phyloP scores from a whole-genome alignment of 169 alveolate species.

The Plasmodium coatneyi region DNA sequence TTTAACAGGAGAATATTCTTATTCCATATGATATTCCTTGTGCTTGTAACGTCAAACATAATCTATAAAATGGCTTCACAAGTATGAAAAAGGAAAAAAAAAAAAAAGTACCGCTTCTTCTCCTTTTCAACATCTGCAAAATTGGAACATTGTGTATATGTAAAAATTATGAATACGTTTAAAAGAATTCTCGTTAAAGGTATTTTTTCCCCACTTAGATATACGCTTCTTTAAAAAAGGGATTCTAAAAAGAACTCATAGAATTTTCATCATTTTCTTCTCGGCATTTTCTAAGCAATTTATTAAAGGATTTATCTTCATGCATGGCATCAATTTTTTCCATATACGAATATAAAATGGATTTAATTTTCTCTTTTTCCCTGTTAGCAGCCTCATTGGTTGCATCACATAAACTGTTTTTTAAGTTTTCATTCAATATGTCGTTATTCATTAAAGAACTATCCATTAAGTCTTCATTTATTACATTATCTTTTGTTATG shows the following conservation, averaged over 20 bases:
- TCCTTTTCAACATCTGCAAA: not conserved
- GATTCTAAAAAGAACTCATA: conserved; percentile 1
- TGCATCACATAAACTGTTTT: not conserved
- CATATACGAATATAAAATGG: conserved; percentile 26
- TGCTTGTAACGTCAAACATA: not conserved
- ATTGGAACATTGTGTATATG: not conserved
- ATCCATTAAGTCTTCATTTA: not conserved
- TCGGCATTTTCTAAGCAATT: conserved; percentile 16
- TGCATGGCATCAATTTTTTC: conserved; percentile 6
- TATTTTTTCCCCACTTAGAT: not conserved
- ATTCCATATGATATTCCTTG: not conserved
- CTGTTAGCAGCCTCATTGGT: not conserved
- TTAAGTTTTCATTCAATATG: not conserved
- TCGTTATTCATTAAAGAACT: not conserved
- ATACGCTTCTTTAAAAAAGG: not conserved
- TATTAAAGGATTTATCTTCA: conserved; percentile 1
- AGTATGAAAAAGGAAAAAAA: not conserved
- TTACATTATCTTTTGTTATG: not conserved
- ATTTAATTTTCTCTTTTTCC: conserved; percentile 22
- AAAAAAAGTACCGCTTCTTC: not conserved
- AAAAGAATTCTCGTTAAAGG: not conserved
- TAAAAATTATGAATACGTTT: not conserved
- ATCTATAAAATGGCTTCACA: not conserved
- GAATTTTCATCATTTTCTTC: conserved; percentile 23
- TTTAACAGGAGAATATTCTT: not conserved